Conservation (phyloP, 768 basidiomycete species). For the Chalciporus chontae region DNA sequence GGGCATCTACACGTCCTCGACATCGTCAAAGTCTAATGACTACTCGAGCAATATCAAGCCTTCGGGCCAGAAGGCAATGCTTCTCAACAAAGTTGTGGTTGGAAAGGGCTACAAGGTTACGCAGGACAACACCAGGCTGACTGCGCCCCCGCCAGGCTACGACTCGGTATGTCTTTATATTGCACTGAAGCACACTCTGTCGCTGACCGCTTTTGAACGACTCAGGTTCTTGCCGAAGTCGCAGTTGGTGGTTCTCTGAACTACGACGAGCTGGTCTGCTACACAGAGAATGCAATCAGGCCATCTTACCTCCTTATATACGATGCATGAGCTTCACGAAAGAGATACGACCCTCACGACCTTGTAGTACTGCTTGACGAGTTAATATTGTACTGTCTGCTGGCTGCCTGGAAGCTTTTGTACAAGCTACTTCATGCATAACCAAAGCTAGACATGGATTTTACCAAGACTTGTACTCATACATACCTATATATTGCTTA, state of each 20-base stretch:
- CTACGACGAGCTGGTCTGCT: constrained; percentile 70
- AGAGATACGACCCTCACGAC: not conserved
- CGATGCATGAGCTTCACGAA: constrained; percentile 35
- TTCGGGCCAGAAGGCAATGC: constrained; percentile 57
- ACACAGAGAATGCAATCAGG: constrained; percentile 66
- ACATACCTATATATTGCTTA: not conserved
- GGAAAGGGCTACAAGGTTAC: constrained; percentile 67
- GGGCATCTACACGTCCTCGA: constrained; percentile 73
- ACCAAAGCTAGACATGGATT: not conserved
- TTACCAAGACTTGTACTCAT: not conserved
- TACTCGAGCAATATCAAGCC: constrained; percentile 59
- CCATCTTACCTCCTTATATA: constrained; percentile 72
- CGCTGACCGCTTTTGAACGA: not conserved
- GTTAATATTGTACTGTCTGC: not conserved
- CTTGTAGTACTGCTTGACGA: not conserved
- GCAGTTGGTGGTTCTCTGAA: constrained; percentile 57
- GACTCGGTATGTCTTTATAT: constrained; percentile 51
- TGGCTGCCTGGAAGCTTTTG: not conserved
- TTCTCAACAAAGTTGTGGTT: constrained; percentile 73
- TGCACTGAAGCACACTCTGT: not conserved
- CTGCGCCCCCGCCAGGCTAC: constrained; percentile 57
- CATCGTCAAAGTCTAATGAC: constrained; percentile 78
- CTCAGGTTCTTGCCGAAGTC: constrained; percentile 62
- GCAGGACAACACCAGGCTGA: constrained; percentile 52
- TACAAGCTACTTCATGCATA: not conserved